Percentiles rank a stretch among this genome's conserved stretches.
phyloP scores from a whole-genome alignment of 2,329 filamentous ascomycete genomes.

The Penicillium digitatum region DNA sequence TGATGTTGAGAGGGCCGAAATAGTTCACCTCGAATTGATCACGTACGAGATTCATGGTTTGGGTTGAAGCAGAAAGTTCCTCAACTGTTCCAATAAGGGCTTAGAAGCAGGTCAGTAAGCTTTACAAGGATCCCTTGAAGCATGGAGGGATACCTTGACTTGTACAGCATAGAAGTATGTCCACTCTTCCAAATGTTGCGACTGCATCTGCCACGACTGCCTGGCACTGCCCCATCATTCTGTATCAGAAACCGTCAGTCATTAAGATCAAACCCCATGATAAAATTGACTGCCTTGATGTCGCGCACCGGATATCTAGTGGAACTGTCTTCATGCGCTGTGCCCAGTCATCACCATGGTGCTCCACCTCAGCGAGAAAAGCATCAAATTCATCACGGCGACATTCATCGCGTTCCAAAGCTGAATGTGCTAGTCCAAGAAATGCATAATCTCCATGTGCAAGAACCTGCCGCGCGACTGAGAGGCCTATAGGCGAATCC shows the following conservation, averaged over 20 bases:
- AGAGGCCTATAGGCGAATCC: conserved; percentile 77
- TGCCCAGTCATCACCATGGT: conserved; percentile 72
- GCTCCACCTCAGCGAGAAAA: conserved; percentile 63
- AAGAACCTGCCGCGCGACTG: conserved; percentile 74
- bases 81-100: conserved; percentile 87
- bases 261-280: background rate
- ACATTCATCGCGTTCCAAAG: conserved; percentile 69
- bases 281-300: background rate
- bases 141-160: conserved; percentile 63
- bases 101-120: conserved; percentile 33
- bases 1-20: conserved; percentile 93
- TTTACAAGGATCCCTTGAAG: background rate
- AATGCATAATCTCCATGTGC: conserved; percentile 90
- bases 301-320: conserved; percentile 51
- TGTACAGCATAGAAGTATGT: conserved; percentile 85
- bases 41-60: conserved; percentile 72
- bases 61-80: conserved; percentile 70
- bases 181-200: conserved; percentile 76
- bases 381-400: conserved; percentile 75
- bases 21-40: conserved; percentile 94
- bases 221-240: conserved; percentile 67
- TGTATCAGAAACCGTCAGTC: conserved; percentile 26
- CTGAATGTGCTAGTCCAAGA: conserved; percentile 72
- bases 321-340: conserved; percentile 66
- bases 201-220: conserved; percentile 84